phyloP scores from a whole-genome alignment of 768 basidiomycete genomes.

The Cantharellus anzutake region DNA sequence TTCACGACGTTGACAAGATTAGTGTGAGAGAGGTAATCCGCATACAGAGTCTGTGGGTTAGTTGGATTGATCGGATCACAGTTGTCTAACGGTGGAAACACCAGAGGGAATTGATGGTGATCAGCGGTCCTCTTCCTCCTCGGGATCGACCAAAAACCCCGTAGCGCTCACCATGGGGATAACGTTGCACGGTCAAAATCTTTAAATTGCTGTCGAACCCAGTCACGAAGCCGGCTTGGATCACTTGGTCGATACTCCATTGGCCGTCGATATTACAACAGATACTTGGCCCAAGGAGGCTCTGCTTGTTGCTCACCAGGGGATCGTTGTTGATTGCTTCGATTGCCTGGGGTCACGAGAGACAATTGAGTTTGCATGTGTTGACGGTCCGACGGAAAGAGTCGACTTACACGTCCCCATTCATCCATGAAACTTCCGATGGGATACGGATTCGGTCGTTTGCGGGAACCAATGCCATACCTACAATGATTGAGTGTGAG shows the following conservation, averaged over 20 bases:
- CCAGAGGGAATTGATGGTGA: no score
- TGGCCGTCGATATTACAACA: conserved; percentile 22
- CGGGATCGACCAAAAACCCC: no score
- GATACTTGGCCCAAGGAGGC: conserved; percentile 47
- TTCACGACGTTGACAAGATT: no score
- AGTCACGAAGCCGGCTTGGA: conserved; percentile 17
- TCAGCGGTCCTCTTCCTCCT: no score
- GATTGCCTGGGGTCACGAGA: neutral
- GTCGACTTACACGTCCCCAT: neutral
- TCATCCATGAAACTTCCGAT: neutral
- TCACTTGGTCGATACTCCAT: conserved; percentile 28
- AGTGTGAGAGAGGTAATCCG: no score
- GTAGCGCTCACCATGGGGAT: neutral
- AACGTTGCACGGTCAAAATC: neutral
- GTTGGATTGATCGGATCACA: no score
- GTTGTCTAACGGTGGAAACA: no score
- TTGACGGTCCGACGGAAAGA: neutral
- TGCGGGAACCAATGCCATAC: neutral
- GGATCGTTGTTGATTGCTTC: neutral
- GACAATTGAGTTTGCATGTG: neutral
- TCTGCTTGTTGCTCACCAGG: conserved; percentile 1
- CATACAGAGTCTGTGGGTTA: no score
- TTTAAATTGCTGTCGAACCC: neutral
- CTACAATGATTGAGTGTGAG: neutral
- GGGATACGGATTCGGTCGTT: neutral